Conservation (phyloP, 805 yeast genomes). For the Debaryomyces tyrocola region DNA sequence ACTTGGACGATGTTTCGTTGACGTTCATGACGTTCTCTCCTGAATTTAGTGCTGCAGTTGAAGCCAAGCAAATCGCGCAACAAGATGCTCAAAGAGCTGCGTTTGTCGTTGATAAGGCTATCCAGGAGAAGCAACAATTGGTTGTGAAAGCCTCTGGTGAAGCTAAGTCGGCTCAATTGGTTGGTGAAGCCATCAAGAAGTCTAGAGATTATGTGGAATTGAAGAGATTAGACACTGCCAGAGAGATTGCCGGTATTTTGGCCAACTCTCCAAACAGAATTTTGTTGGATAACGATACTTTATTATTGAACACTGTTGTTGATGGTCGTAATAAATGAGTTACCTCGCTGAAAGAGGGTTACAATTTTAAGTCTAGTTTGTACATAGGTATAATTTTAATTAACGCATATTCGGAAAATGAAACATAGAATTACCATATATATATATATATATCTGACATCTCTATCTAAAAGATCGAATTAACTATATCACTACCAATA, state of each 20-base stretch:
- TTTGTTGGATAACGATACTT: conserved; percentile 86
- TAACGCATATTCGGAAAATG: too few species aligned
- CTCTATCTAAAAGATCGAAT: conserved; percentile 55
- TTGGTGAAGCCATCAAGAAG: conserved; percentile 98
- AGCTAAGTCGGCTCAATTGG: conserved; percentile 95
- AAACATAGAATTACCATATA: too few species aligned
- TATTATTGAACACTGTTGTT: conserved; percentile 82
- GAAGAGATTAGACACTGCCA: conserved; percentile 95
- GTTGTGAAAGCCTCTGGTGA: conserved; percentile 98
- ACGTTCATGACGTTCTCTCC: conserved; percentile 98
- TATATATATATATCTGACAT: too few species aligned
- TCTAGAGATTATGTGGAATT: conserved; percentile 94
- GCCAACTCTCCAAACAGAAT: conserved; percentile 89
- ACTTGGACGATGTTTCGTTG: conserved; percentile 92
- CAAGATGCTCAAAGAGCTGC: conserved; percentile 99
- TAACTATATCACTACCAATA: conserved; percentile 78
- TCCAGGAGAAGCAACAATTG: conserved; percentile 95
- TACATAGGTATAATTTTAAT: conserved; percentile 3
- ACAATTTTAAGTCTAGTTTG: not conserved
- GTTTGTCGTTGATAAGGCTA: conserved; percentile 92
- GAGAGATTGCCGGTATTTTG: conserved; percentile 87
- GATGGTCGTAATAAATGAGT: conserved; percentile 61
- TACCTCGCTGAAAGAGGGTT: not conserved
- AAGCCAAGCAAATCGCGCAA: conserved; percentile 98
- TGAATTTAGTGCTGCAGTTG: conserved; percentile 96